Base-by-base conservation (phyloP, 2,329 filamentous ascomycete species). In the Cercospora sp. region DNA sequence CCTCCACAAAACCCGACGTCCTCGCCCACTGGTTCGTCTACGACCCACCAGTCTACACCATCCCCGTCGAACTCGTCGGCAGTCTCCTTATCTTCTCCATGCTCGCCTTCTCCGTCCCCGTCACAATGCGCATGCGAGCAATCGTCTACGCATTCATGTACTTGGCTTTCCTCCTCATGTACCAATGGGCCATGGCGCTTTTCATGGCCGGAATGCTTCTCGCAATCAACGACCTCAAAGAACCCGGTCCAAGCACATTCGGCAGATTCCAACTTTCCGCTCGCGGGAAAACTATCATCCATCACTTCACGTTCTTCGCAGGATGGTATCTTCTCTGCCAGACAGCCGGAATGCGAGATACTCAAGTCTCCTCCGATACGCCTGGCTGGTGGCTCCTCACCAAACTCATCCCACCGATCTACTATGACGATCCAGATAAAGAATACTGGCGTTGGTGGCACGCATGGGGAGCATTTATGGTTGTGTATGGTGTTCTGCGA, bases 371-470 rank as follows among this genome's bases (percentile, higher is more conserved):
- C 1, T 77, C 80, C 16, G 80, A 81, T 23, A 87, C 84, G 12
- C 83, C 86, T 0, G 87, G 88, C 2, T 90, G 87, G 86, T 82
- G 83, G 68, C 86, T 65, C 3, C 58, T 75, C 5, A 87, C 87
- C 0, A 82, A 81, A 60, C 80, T 91, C 65, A 75, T 73, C 20
- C 73, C 74, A 5, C 64, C 68, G 2, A 63, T 69, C 20, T 75
- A 75, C 60, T 66, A 66, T 53, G 67, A 71, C 13, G 63, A 69
- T 20, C 62, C 62, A 33, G 62, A 64, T 16, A 66, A 64, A 23
- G 68, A 72, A 42, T 75, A 73, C 70, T 76, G 86, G 76, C 83
- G 86, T 30, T 88, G 85, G 77, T 89, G 84, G 83, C 85, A 88
- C 71, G 82, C 82, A 63, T 75, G 83, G 51, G 87, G 87, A 3